Base-by-base conservation (phyloP, 306 rosid genomes). In the Cajanus cajan region DNA sequence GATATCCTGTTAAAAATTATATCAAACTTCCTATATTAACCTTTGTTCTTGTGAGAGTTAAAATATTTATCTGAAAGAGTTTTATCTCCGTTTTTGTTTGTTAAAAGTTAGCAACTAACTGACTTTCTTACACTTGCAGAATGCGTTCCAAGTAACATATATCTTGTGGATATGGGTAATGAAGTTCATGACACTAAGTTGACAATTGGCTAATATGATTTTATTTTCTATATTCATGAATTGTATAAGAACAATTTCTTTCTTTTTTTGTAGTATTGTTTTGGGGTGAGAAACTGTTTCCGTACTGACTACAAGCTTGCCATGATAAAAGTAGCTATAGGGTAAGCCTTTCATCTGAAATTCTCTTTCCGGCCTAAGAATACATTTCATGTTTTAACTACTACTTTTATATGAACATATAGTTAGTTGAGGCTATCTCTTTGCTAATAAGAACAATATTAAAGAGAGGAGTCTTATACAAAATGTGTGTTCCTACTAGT, bases 131-230 rank as follows among this genome's bases (percentile, higher is more conserved):
- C 79, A 3, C 43, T n/a, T 86, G 91, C 98, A 94, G 98, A 92
- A 82, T 84, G 91, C 95, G 15, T 94, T 94, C 85, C 98, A 92
- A 80, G 84, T 90, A 70, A 94, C 94, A 76, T 89, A 86, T 76
- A 85, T 87, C 83, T 83, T 92, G 52, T 87, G 93, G 96, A 90
- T 88, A 88, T 90, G 96, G 98, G 98, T 94, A 94, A 45, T 59
- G 65, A 55, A 47, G 55, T 8, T 64, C 14, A 9, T 65, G n/a
- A 57, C 14, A 83, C 66, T 81, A 28, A 45, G 43, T 68, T 73
- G 39, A 71, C 65, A 31, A 54, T 39, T 44, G 5, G 36, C 47
- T 25, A 45, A 10, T 39, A 25, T 74, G 40, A 50, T 39, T 62
- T 73, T 3, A 14, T 22, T 66, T 22, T 57, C 34, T 67, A 16